Conservation (phyloP, 2,329 filamentous ascomycete genomes). For the Ceratocystis cubensis region DNA sequence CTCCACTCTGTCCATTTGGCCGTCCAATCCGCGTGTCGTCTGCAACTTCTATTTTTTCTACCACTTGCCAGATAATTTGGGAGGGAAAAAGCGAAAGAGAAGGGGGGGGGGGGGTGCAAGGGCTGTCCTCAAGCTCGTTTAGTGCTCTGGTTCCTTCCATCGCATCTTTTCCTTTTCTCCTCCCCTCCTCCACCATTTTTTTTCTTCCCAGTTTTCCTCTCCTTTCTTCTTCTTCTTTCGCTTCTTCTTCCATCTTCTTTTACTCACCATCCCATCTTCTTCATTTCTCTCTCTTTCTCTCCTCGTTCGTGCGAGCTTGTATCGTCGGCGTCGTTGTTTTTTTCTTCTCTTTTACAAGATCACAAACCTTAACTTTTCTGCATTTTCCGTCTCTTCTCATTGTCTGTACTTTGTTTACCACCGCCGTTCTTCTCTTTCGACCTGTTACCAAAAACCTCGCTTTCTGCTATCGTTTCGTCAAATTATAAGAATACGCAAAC, state of each 20-base stretch:
- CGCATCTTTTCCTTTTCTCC: constrained; percentile 21
- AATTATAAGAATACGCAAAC: constrained; percentile 13
- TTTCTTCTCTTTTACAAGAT: constrained; percentile 24
- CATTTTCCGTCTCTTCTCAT: constrained; percentile 22
- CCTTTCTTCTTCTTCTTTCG: constrained; percentile 27
- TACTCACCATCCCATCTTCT: constrained; percentile 27
- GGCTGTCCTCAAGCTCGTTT: background rate
- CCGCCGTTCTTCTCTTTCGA: constrained; percentile 21
- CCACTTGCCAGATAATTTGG: background rate
- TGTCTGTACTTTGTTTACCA: constrained; percentile 22
- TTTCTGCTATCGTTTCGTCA: constrained; percentile 15
- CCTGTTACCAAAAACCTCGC: constrained; percentile 7
- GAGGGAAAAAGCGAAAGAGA: background rate
- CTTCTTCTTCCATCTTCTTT: constrained; percentile 26
- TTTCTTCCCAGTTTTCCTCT: constrained; percentile 23
- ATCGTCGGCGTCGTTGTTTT: constrained; percentile 27
- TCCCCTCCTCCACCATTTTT: constrained; percentile 26
- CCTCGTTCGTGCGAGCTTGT: constrained; percentile 26
- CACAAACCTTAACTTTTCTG: constrained; percentile 22
- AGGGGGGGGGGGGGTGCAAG: background rate
- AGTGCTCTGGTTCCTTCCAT: constrained; percentile 6
- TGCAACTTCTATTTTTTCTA: constrained; percentile 15
- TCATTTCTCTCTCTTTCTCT: constrained; percentile 27
- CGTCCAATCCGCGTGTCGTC: constrained; percentile 6
- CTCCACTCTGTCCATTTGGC: background rate